Percentiles rank a stretch among this genome's conserved stretches.
These are phyloP conservation scores for Parathielavia hyrcaniae DNA, from an alignment of 495 filamentous ascomycete species.

Conservation along the genomic window DNA sequence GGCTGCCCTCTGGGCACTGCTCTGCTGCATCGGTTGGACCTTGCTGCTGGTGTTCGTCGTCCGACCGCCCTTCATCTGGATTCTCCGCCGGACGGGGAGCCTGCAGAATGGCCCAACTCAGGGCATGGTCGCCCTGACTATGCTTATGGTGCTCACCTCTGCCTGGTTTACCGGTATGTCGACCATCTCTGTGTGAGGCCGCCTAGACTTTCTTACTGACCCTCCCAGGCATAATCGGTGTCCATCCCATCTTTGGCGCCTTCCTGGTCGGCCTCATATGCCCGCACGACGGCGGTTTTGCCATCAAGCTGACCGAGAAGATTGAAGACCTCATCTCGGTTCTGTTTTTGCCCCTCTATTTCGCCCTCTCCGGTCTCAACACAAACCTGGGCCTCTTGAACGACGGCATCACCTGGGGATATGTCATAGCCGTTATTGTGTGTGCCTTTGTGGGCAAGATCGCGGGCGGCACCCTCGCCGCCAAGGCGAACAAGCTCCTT, in stretches of 20 bases:
- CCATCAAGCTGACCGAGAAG: conserved; percentile 92
- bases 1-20: conserved; percentile 79
- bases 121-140: conserved; percentile 71
- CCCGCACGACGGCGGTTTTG: conserved; percentile 90
- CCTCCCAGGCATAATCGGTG: conserved; percentile 63
- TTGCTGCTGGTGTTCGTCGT: conserved; percentile 71
- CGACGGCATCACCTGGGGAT: conserved; percentile 80
- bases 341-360: conserved; percentile 92
- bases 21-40: conserved; percentile 68
- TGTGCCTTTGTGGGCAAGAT: conserved; percentile 87
- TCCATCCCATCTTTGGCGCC: conserved; percentile 80
- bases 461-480: conserved; percentile 74
- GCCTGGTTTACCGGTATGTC: conserved; percentile 79
- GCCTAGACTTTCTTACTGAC: conserved; percentile 16
- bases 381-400: conserved; percentile 85
- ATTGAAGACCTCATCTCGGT: conserved; percentile 86
- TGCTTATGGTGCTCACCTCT: conserved; percentile 72
- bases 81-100: conserved; percentile 65
- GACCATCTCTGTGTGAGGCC: neutral
- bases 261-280: conserved; percentile 89
- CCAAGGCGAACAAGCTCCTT: conserved; percentile 66
- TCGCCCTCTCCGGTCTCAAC: conserved; percentile 83
- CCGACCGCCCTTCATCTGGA: conserved; percentile 70
- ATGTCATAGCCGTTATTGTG: conserved; percentile 76
- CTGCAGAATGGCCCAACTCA: conserved; percentile 89